phyloP scores from a whole-genome alignment of 768 basidiomycete genomes.

The Pleurotus sapidus region DNA sequence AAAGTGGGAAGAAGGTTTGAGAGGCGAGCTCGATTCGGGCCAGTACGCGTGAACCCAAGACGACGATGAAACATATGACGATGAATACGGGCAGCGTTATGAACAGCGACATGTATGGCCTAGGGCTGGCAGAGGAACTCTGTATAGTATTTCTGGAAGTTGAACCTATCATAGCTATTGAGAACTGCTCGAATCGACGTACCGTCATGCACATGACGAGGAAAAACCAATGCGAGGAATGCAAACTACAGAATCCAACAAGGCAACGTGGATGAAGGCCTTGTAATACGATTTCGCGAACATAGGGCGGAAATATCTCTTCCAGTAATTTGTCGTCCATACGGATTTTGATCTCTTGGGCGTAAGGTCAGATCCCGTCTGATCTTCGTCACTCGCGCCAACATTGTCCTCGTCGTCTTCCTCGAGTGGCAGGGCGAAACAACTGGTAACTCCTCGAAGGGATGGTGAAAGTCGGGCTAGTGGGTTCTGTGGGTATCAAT shows the following conservation, averaged over 20 bases:
- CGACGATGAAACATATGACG: slow-evolving; percentile 70
- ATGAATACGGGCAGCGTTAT: slow-evolving; percentile 75
- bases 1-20: slow-evolving; percentile 65
- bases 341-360: too few species aligned
- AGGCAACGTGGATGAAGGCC: slow-evolving; percentile 62
- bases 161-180: background rate
- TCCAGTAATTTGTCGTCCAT: too few species aligned
- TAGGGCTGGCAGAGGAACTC: slow-evolving; percentile 37
- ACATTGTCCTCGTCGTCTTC: slow-evolving; percentile 34
- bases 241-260: slow-evolving; percentile 79
- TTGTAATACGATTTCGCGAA: slow-evolving; percentile 52
- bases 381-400: slow-evolving; percentile 16
- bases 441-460: slow-evolving; percentile 69
- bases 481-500: too few species aligned
- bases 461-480: slow-evolving; percentile 35
- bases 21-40: slow-evolving; percentile 70
- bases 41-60: slow-evolving; percentile 69
- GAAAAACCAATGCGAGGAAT: slow-evolving; percentile 71
- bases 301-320: slow-evolving; percentile 64
- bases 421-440: slow-evolving; percentile 56
- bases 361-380: too few species aligned
- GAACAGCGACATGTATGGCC: slow-evolving; percentile 34
- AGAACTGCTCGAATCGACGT: slow-evolving; percentile 21
- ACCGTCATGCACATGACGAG: slow-evolving; percentile 78
- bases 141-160: slow-evolving; percentile 53